These are phyloP conservation scores for Pharnaceum exiguum DNA, from an alignment of 148 eudicot genomes.

Conservation along the genomic window DNA sequence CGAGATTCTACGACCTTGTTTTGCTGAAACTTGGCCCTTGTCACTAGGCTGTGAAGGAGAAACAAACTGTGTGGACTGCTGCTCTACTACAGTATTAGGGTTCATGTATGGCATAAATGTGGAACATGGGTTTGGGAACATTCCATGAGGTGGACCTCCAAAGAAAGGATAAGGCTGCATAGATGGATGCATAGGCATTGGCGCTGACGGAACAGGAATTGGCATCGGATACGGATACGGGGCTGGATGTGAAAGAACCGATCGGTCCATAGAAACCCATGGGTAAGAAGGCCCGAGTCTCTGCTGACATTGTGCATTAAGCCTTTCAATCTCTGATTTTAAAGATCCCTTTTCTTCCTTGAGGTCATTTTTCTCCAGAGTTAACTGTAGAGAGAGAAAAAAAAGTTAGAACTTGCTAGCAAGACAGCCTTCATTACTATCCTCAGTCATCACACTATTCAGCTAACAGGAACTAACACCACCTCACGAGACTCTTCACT, in stretches of 20 bases:
- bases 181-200: conserved; percentile 54
- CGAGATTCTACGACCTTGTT: conserved; percentile 35
- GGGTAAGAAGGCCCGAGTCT: conserved; percentile 57
- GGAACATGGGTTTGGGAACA: conserved; percentile 55
- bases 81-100: conserved; percentile 45
- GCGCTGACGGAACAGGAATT: conserved; percentile 42
- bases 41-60: conserved; percentile 38
- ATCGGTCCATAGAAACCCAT: conserved; percentile 63
- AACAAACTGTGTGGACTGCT: conserved; percentile 40
- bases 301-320: conserved; percentile 64
- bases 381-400: conserved; percentile 44
- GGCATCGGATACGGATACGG: conserved; percentile 70
- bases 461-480: not conserved
- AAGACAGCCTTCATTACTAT: not conserved
- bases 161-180: conserved; percentile 69
- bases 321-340: conserved; percentile 74
- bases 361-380: conserved; percentile 85
- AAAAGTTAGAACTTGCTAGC: not conserved
- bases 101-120: conserved; percentile 59
- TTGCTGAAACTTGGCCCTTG: conserved; percentile 34
- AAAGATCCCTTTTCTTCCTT: conserved; percentile 77
- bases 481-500: conserved; percentile 86
- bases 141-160: conserved; percentile 54
- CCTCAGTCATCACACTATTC: not conserved
- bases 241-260: conserved; percentile 66